Conservation (phyloP, 2,329 filamentous ascomycete species). For the Claviceps monticola region DNA sequence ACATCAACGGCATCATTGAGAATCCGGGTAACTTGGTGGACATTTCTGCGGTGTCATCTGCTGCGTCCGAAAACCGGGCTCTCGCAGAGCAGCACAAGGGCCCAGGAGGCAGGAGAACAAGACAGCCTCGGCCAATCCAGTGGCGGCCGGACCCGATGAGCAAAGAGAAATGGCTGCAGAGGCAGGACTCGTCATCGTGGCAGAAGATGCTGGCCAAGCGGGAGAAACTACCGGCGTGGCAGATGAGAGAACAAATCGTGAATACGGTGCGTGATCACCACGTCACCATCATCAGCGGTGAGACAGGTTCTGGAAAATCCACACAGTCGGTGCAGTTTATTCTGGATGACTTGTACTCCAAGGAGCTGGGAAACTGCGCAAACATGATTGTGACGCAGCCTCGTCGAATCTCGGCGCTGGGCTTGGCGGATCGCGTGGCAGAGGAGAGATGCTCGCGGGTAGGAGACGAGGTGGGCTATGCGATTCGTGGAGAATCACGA, state of each 20-base stretch:
- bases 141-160: conserved; percentile 49
- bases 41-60: conserved; percentile 65
- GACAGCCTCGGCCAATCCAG: conserved; percentile 44
- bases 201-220: conserved; percentile 63
- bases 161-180: conserved; percentile 53
- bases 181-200: conserved; percentile 51
- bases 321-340: conserved; percentile 96
- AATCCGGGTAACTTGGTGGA: conserved; percentile 73
- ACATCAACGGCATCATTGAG: conserved; percentile 69
- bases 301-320: conserved; percentile 93
- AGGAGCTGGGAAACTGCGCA: conserved; percentile 58
- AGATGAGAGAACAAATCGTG: conserved; percentile 63
- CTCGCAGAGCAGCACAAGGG: conserved; percentile 12
- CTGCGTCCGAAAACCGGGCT: conserved; percentile 40
- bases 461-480: conserved; percentile 81
- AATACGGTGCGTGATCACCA: conserved; percentile 61
- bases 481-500: conserved; percentile 81
- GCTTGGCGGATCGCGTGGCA: conserved; percentile 84
- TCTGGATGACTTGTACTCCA: conserved; percentile 74
- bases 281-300: conserved; percentile 92
- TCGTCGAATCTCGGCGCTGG: conserved; percentile 82
- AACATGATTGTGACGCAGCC: conserved; percentile 96
- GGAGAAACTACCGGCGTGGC: conserved; percentile 74
- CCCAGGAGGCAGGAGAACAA: conserved; percentile 15
- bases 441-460: conserved; percentile 75